Evolutionary conservation across 768 basidiomycete genomes (phyloP).

Genomic region (Polyporus arcularius): DNA sequence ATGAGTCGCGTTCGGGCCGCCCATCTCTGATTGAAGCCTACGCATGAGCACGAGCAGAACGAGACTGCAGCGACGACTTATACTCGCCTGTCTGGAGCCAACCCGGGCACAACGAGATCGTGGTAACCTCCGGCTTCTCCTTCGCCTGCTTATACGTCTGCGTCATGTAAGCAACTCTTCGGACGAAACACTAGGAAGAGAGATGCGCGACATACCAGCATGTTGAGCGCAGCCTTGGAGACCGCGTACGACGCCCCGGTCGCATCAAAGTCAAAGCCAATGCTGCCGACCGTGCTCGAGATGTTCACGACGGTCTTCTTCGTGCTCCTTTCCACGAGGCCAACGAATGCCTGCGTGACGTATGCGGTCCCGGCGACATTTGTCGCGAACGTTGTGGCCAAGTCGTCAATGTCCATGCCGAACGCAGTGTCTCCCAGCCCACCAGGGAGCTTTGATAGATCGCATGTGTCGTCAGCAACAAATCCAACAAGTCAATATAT

Average conservation of each 20-base stretch:
- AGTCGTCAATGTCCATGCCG: slow-evolving; percentile 24
- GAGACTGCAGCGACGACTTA: no score
- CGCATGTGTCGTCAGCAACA: no score
- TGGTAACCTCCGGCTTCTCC: slow-evolving; percentile 6
- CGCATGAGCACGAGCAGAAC: no score
- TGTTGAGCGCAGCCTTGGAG: slow-evolving; percentile 40
- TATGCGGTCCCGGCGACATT: slow-evolving; percentile 40
- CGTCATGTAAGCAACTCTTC: slow-evolving; percentile 19
- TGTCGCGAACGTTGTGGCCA: slow-evolving; percentile 26
- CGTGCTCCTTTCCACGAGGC: slow-evolving; percentile 32
- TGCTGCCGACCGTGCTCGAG: slow-evolving; percentile 33
- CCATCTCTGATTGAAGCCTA: slow-evolving; percentile 3
- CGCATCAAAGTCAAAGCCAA: slow-evolving; percentile 25
- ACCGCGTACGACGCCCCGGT: slow-evolving; percentile 34
- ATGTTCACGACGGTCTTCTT: slow-evolving; percentile 37
- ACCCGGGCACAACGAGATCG: slow-evolving; percentile 8
- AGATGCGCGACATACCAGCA: slow-evolving; percentile 31
- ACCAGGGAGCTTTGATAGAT: background rate
- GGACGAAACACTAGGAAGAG: slow-evolving; percentile 22
- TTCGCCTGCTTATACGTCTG: slow-evolving; percentile 15
- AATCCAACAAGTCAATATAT: background rate
- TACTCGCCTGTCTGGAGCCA: slow-evolving; percentile 15
- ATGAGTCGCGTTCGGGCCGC: slow-evolving; percentile 1
- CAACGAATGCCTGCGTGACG: slow-evolving; percentile 33
- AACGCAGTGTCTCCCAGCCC: slow-evolving; percentile 29